Base-by-base conservation (phyloP, 768 basidiomycete genomes). In the Suillus hirtellus region DNA sequence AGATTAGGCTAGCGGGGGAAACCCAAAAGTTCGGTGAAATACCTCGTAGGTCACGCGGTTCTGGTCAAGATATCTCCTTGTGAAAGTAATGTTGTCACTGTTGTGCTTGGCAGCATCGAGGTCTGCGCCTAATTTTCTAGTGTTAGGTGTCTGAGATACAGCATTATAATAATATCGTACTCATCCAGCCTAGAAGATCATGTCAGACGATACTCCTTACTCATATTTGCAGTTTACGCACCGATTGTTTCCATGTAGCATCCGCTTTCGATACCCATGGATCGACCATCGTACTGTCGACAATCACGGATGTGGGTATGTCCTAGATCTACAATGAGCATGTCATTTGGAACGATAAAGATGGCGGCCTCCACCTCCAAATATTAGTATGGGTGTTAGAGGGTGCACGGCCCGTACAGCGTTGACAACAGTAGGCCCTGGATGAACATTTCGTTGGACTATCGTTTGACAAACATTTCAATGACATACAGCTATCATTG, bases 241-340 rank as follows among this genome's bases (percentile, higher is more conserved):
- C 92, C 93, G 60, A 96, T 79, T 12, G 95, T 97, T 77, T 97
- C 95, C 89, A 96, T 91, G 71, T 96, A 96, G 24, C 93, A 80
- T 19, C 95, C 91, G 66, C 92, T 89, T 70, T 93, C 91, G 65
- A 95, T 71, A 1, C 88, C 80, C 80, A 95, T 92, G 0, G 89
- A 88, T 17, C 88, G 82, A 5, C 82, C 84, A 73, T 95, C 93
- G 47, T 61, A 82, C 82, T 74, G 75, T 81, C 84, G 67, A 75
- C 93, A 95, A 70, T 94, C 90, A 49, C 93, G 87, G 63, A 93
- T 88, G 72, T 94, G 90, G 0, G 83, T 81, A 66, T 94, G 92
- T 3, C 89, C 89, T 79, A 65, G 35, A 63, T 11, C 53, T 14
- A 42, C n/a, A 21, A 19, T 10, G n/a, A 19, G 55, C 53, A 50